Conservation (phyloP, 2,329 filamentous ascomycete species). For the Penicillium sp. region DNA sequence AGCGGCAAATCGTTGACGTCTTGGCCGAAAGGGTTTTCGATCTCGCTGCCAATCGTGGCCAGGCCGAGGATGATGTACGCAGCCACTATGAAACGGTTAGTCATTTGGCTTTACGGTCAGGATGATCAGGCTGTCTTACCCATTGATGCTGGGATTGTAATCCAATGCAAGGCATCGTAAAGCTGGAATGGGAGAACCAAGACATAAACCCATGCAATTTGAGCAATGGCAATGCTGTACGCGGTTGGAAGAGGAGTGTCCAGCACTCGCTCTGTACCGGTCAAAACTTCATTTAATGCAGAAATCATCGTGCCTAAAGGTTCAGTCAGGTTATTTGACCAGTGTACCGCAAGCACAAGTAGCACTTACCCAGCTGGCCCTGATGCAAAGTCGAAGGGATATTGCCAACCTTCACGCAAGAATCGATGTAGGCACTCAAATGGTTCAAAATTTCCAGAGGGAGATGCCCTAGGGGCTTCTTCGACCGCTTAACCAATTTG, state of each 20-base stretch:
- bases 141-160: constrained; percentile 71
- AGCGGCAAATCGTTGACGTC: constrained; percentile 78
- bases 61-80: constrained; percentile 81
- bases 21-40: constrained; percentile 78
- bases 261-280: constrained; percentile 69
- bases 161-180: constrained; percentile 57
- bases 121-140: constrained; percentile 28
- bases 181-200: constrained; percentile 78
- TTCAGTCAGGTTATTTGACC: constrained; percentile 5
- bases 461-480: constrained; percentile 71
- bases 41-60: constrained; percentile 68
- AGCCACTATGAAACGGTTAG: constrained; percentile 39
- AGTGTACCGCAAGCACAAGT: neutral
- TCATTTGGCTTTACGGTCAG: neutral
- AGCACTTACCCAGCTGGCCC: constrained; percentile 32
- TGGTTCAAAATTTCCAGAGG: constrained; percentile 75
- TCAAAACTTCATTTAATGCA: constrained; percentile 64
- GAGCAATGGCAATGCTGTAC: constrained; percentile 76
- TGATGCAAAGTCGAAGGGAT: constrained; percentile 36
- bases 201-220: constrained; percentile 82
- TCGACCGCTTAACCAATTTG: constrained; percentile 67
- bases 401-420: constrained; percentile 46
- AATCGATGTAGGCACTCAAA: constrained; percentile 61
- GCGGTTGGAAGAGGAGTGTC: constrained; percentile 76
- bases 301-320: constrained; percentile 52